These are phyloP conservation scores for Maudiozyma turicensis DNA, from an alignment of 805 yeast species.

Conservation along the genomic window DNA sequence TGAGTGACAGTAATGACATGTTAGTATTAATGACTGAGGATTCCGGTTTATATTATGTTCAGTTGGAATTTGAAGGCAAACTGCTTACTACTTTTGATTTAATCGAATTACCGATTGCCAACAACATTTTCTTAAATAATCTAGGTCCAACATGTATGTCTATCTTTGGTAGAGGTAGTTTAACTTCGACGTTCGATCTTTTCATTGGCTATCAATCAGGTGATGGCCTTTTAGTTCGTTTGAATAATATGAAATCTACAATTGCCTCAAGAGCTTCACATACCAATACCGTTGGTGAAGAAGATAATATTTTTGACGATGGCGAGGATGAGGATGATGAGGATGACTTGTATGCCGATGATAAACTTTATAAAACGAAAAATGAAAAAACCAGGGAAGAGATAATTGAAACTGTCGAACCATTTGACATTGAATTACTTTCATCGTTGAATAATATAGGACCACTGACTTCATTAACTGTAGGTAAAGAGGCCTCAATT, in stretches of 20 bases:
- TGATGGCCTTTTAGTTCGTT: constrained; percentile 40
- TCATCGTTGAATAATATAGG: constrained; percentile 60
- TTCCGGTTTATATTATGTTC: constrained; percentile 19
- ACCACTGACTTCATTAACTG: constrained; percentile 58
- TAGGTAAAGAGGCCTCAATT: constrained; percentile 47
- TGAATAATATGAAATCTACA: constrained; percentile 23
- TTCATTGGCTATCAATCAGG: constrained; percentile 57
- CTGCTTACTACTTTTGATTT: constrained; percentile 23
- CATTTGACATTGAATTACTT: constrained; percentile 35
- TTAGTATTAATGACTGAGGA: constrained; percentile 22
- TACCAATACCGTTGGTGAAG: constrained; percentile 32
- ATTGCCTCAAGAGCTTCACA: constrained; percentile 29
- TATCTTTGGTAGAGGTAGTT: constrained; percentile 17
- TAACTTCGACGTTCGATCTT: constrained; percentile 32
- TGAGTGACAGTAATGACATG: constrained; percentile 9
- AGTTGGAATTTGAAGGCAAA: constrained; percentile 25
- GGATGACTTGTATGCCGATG: constrained; percentile 24
- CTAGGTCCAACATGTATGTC: constrained; percentile 23
- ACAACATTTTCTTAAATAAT: constrained; percentile 21
- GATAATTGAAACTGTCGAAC: constrained; percentile 19
- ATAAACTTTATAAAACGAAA: constrained; percentile 11
- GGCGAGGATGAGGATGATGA: constrained; percentile 28
- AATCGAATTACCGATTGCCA: constrained; percentile 23
- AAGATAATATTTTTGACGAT: constrained; percentile 20
- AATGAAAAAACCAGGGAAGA: constrained; percentile 7